Percentiles rank a stretch among this genome's conserved stretches.
Conservation (phyloP, 2,329 filamentous ascomycete species). For the Aureobasidium mangrovei region DNA sequence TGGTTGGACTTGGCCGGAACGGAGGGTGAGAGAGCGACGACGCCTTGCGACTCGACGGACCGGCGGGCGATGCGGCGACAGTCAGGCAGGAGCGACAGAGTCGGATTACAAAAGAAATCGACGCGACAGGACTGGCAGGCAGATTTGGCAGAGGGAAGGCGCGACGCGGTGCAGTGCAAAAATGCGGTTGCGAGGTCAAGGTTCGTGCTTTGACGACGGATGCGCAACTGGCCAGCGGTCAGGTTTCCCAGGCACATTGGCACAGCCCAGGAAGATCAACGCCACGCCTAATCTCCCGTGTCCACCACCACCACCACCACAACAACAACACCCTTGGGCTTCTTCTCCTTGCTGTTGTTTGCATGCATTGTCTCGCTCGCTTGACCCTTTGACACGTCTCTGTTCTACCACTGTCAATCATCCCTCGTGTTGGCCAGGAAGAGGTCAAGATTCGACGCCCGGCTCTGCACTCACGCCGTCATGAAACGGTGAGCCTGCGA, state of each 20-base stretch:
- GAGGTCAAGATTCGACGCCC: not conserved
- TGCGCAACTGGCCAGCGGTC: not conserved
- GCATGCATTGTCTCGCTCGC: not conserved
- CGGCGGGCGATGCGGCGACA: not conserved
- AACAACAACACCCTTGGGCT: not conserved
- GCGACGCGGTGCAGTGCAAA: conserved; percentile 6
- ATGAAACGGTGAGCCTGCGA: conserved; percentile 4
- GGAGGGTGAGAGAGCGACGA: conserved; percentile 4
- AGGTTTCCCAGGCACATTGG: not conserved
- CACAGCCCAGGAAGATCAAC: conserved; percentile 3
- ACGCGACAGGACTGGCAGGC: conserved; percentile 1
- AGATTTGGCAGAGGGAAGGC: not conserved
- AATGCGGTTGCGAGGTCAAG: conserved; percentile 7
- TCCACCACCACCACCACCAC: not conserved
- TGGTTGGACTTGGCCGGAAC: not conserved
- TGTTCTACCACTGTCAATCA: too few species aligned
- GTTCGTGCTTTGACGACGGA: conserved; percentile 5
- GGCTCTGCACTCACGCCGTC: not conserved
- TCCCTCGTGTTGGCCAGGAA: too few species aligned
- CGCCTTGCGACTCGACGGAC: conserved; percentile 3
- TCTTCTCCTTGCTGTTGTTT: not conserved
- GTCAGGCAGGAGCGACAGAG: conserved; percentile 9
- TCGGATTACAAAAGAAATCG: conserved; percentile 8
- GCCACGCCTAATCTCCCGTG: conserved; percentile 5
- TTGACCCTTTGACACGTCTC: not conserved